phyloP scores from a whole-genome alignment of 805 yeast genomes.

The Ascoidea asiatica region DNA sequence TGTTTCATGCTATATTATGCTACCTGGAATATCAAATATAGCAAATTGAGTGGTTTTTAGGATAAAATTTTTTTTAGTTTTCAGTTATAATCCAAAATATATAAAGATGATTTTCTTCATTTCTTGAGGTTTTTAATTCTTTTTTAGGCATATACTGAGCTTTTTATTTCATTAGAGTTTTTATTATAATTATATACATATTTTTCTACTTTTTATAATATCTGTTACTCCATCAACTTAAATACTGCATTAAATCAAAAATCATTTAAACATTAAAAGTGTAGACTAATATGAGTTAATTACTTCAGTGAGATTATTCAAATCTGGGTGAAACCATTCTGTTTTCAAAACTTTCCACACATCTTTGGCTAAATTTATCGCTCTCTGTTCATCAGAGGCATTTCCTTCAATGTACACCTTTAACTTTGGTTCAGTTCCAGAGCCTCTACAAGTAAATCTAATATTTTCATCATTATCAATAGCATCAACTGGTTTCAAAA shows the following conservation, averaged over 20 bases:
- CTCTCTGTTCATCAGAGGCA: conserved; percentile 30
- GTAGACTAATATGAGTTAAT: conserved; percentile 7
- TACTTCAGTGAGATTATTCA: conserved; percentile 23
- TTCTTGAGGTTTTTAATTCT: no score
- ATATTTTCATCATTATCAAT: conserved; percentile 24
- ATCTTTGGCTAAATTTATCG: conserved; percentile 36
- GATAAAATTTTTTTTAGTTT: background rate
- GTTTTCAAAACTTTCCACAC: conserved; percentile 52
- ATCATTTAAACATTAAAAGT: background rate
- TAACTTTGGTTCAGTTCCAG: conserved; percentile 93
- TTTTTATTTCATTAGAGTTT: no score
- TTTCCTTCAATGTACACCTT: conserved; percentile 82
- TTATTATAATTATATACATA: no score
- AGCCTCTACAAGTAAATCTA: conserved; percentile 79
- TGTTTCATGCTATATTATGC: conserved; percentile 29
- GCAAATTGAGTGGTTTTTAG: conserved; percentile 8
- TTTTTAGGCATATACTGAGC: no score
- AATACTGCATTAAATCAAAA: no score
- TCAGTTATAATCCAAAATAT: background rate
- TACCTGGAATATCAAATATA: conserved; percentile 24
- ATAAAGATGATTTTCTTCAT: no score
- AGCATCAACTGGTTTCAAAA: conserved; percentile 19
- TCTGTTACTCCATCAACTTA: no score
- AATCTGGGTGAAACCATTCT: conserved; percentile 61
- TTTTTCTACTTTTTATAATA: no score